phyloP scores from a whole-genome alignment of 768 basidiomycete genomes.

The Tremella fuciformis region DNA sequence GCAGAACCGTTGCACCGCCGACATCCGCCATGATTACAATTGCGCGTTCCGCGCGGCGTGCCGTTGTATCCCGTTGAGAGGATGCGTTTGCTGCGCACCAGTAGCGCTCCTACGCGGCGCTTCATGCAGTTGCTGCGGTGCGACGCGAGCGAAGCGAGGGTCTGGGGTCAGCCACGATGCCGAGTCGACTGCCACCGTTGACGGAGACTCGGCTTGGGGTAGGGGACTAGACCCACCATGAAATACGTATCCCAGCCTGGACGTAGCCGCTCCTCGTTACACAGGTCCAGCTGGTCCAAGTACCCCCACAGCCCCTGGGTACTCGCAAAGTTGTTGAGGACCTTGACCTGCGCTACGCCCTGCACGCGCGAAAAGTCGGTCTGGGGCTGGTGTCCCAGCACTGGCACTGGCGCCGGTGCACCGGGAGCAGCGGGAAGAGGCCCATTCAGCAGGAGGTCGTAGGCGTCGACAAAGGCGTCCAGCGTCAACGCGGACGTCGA shows the following conservation, averaged over 20 bases:
- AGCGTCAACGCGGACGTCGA: conserved; percentile 50
- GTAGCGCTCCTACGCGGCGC: conserved; percentile 86
- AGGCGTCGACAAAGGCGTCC: conserved; percentile 68
- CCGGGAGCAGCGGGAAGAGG: conserved; percentile 16
- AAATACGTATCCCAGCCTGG: conserved; percentile 96
- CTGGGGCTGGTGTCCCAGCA: conserved; percentile 22
- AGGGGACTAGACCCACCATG: conserved; percentile 63
- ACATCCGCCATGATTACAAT: conserved; percentile 93
- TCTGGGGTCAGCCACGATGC: conserved; percentile 55
- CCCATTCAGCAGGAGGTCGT: conserved; percentile 61
- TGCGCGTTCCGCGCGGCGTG: conserved; percentile 80
- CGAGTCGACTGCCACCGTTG: too few relatives aligned
- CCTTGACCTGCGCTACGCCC: conserved; percentile 42
- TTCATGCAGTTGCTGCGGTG: conserved; percentile 91
- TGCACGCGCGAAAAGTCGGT: conserved; percentile 39
- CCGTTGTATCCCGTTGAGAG: conserved; percentile 74
- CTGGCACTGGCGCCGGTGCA: background rate
- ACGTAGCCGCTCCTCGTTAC: conserved; percentile 70
- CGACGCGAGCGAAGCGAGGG: conserved; percentile 83
- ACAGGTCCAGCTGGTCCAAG: conserved; percentile 66
- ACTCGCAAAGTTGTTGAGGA: conserved; percentile 47
- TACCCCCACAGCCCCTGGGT: conserved; percentile 58
- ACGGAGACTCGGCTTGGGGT: background rate
- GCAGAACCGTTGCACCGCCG: conserved; percentile 64
- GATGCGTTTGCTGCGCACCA: conserved; percentile 66